A percentile compares a stretch with the other conserved stretches of the same genome.
These are phyloP conservation scores for Erysimum cheiranthoides DNA, from an alignment of 345 rosid genomes.

Conservation along the genomic window DNA sequence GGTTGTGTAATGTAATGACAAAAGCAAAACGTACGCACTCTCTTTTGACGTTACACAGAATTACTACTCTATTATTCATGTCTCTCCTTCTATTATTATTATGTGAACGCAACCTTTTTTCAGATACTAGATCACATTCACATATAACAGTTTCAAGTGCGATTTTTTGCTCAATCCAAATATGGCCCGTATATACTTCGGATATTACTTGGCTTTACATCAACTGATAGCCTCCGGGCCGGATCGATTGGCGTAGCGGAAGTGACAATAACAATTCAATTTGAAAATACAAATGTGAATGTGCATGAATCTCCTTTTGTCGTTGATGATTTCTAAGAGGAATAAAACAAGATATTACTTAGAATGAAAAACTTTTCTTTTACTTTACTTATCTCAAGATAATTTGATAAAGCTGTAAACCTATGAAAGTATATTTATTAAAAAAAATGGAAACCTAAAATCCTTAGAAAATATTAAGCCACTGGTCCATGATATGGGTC, in stretches of 20 bases:
- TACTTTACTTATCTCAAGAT: background rate
- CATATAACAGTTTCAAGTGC: background rate
- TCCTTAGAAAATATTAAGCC: background rate
- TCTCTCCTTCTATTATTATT: constrained; percentile 15
- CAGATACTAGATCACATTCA: constrained; percentile 5
- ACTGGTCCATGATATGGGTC: background rate
- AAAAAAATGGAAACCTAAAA: background rate
- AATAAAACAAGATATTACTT: background rate
- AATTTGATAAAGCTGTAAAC: background rate
- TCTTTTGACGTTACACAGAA: constrained; percentile 33
- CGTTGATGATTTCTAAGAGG: background rate
- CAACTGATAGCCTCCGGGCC: too few relatives aligned
- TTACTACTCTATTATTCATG: constrained; percentile 18
- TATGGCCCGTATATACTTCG: background rate
- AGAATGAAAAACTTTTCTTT: background rate
- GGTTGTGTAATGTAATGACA: constrained; percentile 41
- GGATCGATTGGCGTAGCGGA: background rate
- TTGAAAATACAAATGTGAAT: background rate
- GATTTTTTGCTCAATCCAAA: constrained; percentile 1
- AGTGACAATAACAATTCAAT: background rate
- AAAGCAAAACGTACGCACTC: constrained; percentile 39
- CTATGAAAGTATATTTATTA: background rate
- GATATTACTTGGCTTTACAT: background rate
- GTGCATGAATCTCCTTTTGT: background rate
- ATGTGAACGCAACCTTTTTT: background rate